A percentile compares a stretch with the other conserved stretches of the same genome.
phyloP scores from a whole-genome alignment of 2,329 filamentous ascomycete species.

The Didymella sp. region DNA sequence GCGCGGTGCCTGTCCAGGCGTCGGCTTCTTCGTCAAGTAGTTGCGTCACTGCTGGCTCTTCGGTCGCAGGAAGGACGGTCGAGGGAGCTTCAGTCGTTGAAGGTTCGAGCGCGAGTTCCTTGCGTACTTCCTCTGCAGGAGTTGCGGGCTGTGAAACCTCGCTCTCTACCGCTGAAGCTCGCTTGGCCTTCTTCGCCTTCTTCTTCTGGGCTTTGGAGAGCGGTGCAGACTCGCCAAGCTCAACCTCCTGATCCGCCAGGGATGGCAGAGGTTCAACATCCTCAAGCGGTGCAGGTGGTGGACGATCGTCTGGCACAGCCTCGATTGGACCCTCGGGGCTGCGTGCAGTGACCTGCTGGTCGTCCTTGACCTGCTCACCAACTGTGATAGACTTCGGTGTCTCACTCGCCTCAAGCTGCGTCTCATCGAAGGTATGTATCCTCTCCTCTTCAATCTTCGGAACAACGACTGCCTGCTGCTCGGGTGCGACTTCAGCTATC shows the following conservation, averaged over 20 bases:
- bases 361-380: neutral
- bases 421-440: neutral
- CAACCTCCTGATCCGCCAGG: neutral
- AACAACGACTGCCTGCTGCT: neutral
- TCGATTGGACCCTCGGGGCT: conserved; percentile 1
- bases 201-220: conserved; percentile 40
- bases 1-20: conserved; percentile 9
- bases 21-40: conserved; percentile 18
- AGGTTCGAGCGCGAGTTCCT: conserved; percentile 12
- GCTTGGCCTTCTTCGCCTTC: conserved; percentile 40
- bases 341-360: neutral
- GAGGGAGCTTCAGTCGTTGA: neutral
- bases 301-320: conserved; percentile 10
- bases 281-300: conserved; percentile 12
- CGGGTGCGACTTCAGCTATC: neutral
- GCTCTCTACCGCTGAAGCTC: conserved; percentile 24
- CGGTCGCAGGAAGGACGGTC: neutral
- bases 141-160: conserved; percentile 22
- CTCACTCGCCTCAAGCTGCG: neutral
- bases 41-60: conserved; percentile 6
- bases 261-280: neutral
- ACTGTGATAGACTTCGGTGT: neutral
- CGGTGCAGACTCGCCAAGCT: conserved; percentile 10
- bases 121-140: conserved; percentile 14
- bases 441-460: neutral